Base-by-base conservation (phyloP, 2,329 filamentous ascomycete genomes). In the Epicoccum nigrum region DNA sequence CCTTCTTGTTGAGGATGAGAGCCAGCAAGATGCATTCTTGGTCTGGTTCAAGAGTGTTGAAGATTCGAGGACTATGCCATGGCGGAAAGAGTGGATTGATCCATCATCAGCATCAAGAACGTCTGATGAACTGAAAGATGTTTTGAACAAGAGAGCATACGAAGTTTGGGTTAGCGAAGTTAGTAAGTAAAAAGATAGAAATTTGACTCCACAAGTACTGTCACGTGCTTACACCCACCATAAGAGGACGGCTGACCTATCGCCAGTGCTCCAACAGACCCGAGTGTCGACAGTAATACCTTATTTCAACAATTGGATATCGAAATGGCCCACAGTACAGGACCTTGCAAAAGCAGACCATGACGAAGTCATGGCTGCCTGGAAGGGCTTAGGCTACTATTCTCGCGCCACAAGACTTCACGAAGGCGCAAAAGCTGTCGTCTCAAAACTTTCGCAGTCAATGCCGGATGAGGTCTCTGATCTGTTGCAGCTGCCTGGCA, bases 131-230 rank as follows among this genome's bases (percentile, higher is more conserved):
- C 71, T 81, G 7, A 55, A 40, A 9, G 38, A 51, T n/a, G 68
- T 67, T 2, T 73, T 86, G 9, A 79, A 81, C 51, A 77, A 73
- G 23, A 79, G 84, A 39, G 84, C 84, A 2, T 87, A 87, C 70
- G 79, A 86, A 65, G 84, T 87, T 38, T 86, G 84, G 82, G 85
- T 87, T 63, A 84, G 81, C 62, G 84, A 87, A 71, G 82, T 86
- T 59, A 87, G 69, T 72, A 55, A 68, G 69, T 71, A 15, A 9
- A 38, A 5, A 7, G n/a, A 21, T 25, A 15, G 12, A 32, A 37
- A 25, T 17, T 35, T 5, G 11, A 23, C 31, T 28, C 38, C 27
- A 30, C 42, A 54, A 55, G 55, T 58, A 54, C 13, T 17, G 34
- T 61, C 57, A 64, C 58, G 60, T 66, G 60, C 23, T 32, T 7